These are phyloP conservation scores for Friedmanniomyces endolithicus DNA, from an alignment of 495 filamentous ascomycete species.

Conservation along the genomic window DNA sequence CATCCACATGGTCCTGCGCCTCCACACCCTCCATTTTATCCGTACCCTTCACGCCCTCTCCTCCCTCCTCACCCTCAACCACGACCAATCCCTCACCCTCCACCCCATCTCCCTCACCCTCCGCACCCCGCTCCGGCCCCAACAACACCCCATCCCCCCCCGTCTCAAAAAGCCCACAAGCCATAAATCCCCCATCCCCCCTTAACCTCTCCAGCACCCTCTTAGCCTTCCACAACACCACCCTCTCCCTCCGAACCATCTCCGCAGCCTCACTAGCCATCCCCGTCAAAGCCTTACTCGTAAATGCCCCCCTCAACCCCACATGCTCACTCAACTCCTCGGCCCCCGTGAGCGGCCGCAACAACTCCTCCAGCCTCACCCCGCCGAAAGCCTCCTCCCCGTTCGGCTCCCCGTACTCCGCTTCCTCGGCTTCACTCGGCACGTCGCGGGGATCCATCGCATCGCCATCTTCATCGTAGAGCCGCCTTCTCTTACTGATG, in stretches of 20 bases:
- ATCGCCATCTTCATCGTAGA: conserved; percentile 76
- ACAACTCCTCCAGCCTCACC: conserved; percentile 32
- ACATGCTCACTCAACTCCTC: conserved; percentile 78
- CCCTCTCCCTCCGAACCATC: conserved; percentile 67
- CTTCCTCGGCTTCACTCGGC: conserved; percentile 53
- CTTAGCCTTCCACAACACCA: conserved; percentile 61
- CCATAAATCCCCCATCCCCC: conserved; percentile 70
- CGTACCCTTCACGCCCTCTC: not conserved
- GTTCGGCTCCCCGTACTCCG: conserved; percentile 66
- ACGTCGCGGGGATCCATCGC: conserved; percentile 63
- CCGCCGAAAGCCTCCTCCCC: conserved; percentile 43
- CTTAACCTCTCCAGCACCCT: conserved; percentile 63
- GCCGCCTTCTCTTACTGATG: conserved; percentile 58
- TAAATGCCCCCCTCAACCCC: conserved; percentile 70
- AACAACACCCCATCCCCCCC: conserved; percentile 37
- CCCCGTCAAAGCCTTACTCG: conserved; percentile 64
- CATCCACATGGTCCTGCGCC: conserved; percentile 1
- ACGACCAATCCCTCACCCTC: not conserved
- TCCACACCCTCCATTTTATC: conserved; percentile 15
- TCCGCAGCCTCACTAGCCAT: conserved; percentile 55
- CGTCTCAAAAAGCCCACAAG: conserved; percentile 50
- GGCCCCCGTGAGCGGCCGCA: conserved; percentile 75
- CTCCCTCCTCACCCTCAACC: not conserved
- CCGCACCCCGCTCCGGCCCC: not conserved
- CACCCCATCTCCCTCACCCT: conserved; percentile 4